These are phyloP conservation scores for Trifolium subterraneum DNA, from an alignment of 306 rosid species.

Conservation along the genomic window DNA sequence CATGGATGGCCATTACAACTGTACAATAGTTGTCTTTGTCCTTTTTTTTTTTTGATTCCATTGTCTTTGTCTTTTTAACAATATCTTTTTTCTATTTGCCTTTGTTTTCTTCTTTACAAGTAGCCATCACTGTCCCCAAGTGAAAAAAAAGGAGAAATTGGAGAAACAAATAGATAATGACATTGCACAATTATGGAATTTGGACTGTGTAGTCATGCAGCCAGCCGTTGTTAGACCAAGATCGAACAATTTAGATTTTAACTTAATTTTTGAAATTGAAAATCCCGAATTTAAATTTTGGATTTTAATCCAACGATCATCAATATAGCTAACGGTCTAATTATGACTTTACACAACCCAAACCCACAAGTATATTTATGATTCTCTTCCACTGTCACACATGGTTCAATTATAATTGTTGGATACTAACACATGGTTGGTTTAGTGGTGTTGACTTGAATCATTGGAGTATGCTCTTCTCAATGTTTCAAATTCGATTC, in stretches of 20 bases:
- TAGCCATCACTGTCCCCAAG: constrained; percentile 50
- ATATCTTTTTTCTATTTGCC: constrained; percentile 40
- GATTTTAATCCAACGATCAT: background rate
- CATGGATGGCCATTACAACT: constrained; percentile 37
- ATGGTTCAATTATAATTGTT: too few species aligned
- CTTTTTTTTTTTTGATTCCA: too few species aligned
- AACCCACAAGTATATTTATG: background rate
- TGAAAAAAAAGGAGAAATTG: constrained; percentile 11
- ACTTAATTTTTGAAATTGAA: too few species aligned
- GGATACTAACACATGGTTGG: too few species aligned
- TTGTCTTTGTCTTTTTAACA: constrained; percentile 39
- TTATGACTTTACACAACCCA: background rate
- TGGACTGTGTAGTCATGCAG: background rate
- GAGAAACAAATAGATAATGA: constrained; percentile 47
- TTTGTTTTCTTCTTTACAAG: constrained; percentile 33
- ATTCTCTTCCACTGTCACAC: constrained; percentile 8
- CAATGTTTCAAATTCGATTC: too few species aligned
- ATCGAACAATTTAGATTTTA: background rate
- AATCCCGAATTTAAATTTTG: background rate
- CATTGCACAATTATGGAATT: constrained; percentile 31
- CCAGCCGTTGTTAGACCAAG: background rate
- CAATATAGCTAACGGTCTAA: background rate
- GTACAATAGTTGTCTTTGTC: constrained; percentile 45
- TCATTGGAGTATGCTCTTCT: too few species aligned
- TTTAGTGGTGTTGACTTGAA: too few species aligned